phyloP scores from a whole-genome alignment of 1,284 basidiomycete species.

The Cutaneotrichosporon cavernicola region DNA sequence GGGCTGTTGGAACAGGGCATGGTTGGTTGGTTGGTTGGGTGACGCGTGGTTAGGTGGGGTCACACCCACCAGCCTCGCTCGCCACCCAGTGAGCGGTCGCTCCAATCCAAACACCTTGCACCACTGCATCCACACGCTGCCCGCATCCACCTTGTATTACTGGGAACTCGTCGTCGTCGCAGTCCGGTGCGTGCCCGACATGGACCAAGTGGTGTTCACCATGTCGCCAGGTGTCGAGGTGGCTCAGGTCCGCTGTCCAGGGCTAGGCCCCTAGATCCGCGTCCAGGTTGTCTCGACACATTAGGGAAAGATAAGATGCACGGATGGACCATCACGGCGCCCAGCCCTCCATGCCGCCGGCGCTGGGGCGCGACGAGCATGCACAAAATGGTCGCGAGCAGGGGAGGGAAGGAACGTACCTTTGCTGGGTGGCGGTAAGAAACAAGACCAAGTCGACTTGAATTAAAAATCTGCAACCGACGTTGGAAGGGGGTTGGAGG shows the following conservation, averaged over 20 bases:
- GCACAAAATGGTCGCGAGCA: neutral
- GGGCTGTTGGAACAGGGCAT: neutral
- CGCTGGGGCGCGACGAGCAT: conserved; percentile 2
- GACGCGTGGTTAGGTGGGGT: neutral
- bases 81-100: neutral
- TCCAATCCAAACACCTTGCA: no score
- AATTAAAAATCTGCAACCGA: neutral
- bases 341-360: conserved; percentile 1
- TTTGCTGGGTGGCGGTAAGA: neutral
- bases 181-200: neutral
- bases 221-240: conserved; percentile 10
- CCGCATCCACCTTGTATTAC: neutral
- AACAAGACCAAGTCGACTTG: neutral
- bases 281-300: conserved; percentile 28
- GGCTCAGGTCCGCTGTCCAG: conserved; percentile 25
- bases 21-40: neutral
- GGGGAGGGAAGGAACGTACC: neutral
- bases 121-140: neutral
- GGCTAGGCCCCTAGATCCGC: conserved; percentile 29
- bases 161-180: neutral
- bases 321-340: conserved; percentile 13
- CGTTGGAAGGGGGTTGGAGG: neutral
- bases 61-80: neutral
- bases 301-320: conserved; percentile 30
- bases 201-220: neutral